These are phyloP conservation scores for Beta vulgaris DNA, from an alignment of 148 eudicot genomes.

Conservation along the genomic window DNA sequence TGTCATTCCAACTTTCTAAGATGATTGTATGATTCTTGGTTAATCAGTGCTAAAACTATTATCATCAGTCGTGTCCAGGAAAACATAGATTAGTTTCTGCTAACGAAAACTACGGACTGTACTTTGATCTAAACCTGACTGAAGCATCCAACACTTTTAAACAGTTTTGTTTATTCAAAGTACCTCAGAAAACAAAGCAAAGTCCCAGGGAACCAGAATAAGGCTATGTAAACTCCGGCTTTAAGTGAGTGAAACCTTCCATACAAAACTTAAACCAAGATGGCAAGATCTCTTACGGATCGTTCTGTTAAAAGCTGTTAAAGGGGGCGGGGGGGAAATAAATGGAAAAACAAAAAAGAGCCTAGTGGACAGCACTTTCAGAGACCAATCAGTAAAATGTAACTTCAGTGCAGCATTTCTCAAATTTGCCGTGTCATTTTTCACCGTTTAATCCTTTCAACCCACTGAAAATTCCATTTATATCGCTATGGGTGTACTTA, in stretches of 20 bases:
- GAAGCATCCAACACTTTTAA: not conserved
- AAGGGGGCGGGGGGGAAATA: not conserved
- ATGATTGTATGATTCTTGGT: not conserved
- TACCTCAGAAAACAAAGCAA: constrained; percentile 5
- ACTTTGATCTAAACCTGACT: not conserved
- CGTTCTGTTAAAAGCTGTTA: not conserved
- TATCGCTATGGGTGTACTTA: constrained; percentile 8
- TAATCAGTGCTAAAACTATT: not conserved
- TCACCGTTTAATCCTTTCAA: constrained; percentile 1
- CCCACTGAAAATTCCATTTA: constrained; percentile 10
- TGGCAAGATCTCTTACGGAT: not conserved
- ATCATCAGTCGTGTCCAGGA: not conserved
- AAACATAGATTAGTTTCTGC: not conserved
- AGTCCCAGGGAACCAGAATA: not conserved
- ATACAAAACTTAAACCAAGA: too few relatives aligned
- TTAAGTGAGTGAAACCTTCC: not conserved
- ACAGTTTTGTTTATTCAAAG: not conserved
- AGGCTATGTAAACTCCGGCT: not conserved
- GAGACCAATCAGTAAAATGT: not conserved
- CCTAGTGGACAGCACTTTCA: not conserved
- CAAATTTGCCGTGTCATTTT: not conserved
- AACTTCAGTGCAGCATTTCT: constrained; percentile 8
- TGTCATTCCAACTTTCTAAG: not conserved
- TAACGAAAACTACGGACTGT: too few relatives aligned
- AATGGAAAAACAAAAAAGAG: not conserved